Base-by-base conservation (phyloP, 148 eudicot species). In the Limonium bicolor region DNA sequence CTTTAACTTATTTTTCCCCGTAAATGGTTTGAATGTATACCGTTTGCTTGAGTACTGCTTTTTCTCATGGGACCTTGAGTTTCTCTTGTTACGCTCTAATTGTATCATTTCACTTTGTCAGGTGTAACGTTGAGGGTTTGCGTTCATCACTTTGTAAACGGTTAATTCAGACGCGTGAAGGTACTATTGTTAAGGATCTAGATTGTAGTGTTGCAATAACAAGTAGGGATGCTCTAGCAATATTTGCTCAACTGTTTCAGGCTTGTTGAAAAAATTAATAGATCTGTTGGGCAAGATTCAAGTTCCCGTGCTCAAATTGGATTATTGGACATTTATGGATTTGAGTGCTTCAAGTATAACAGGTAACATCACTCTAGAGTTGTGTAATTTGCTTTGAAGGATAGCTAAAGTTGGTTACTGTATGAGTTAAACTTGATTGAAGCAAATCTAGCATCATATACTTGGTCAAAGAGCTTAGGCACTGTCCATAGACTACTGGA, bases 261-360 rank as follows among this genome's bases (percentile, higher is more conserved):
- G 96, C 63, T 87, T 77, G 96, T 87, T 44, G 80, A 78, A 41
- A 87, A 73, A 51, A 78, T 87, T 54, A 87, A 87, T 58, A 54
- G 50, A 26, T 87, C 96, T 42, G 82, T 87, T 48, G 96, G 96
- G 35, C 96, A 87, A 67, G 96, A 87, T 79, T 73, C 85, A 39
- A 69, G 60, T 51, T 87, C 94, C 20, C 76, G 54, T 37, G 76
- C 67, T 61, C 63, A 82, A 58, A 87, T 87, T 32, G 96, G 96
- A 51, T 88, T 87, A 61, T 94, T 87, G 65, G 96, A 87, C 67
- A 87, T 87, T 18, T 87, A 87, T 58, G 96, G 96, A 50, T 86
- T 86, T 63, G 96, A 87, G 65, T 82, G 96, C 74, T 87, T 87
- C 51, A 82, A 78, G 63, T 51, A 50, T 48, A 87, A 87, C 48